These are phyloP conservation scores for Amniculicola lignicola DNA, from an alignment of 495 filamentous ascomycete genomes.

Conservation along the genomic window DNA sequence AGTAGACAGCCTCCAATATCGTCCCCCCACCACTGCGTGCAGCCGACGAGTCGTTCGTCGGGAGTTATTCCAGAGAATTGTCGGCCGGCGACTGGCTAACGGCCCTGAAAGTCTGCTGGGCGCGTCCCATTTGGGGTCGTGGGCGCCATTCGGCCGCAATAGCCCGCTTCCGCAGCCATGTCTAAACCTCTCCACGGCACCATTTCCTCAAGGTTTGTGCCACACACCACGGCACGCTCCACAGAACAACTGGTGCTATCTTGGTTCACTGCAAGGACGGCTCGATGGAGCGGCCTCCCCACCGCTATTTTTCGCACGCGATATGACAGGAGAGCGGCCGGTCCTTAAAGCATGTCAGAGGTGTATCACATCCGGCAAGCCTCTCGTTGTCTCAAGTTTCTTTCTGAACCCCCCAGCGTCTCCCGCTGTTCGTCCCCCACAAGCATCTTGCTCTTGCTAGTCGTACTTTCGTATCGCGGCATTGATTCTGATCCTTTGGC, in stretches of 20 bases:
- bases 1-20: not conserved
- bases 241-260: conserved; percentile 19
- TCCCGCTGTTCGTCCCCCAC: not conserved
- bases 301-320: conserved; percentile 5
- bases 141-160: not conserved
- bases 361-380: conserved; percentile 8
- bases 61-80: too few relatives aligned
- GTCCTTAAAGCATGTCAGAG: conserved; percentile 17
- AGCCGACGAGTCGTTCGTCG: too few relatives aligned
- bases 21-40: too few relatives aligned
- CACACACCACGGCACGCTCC: conserved; percentile 6
- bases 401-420: conserved; percentile 1
- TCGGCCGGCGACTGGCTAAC: conserved; percentile 10
- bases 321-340: conserved; percentile 22
- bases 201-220: not conserved
- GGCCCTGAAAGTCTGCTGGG: not conserved
- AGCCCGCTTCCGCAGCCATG: conserved; percentile 24
- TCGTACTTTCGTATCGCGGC: too few relatives aligned
- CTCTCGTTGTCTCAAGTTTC: conserved; percentile 4
- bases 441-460: too few relatives aligned
- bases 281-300: not conserved
- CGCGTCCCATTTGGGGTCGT: not conserved
- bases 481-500: conserved; percentile 4
- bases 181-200: not conserved
- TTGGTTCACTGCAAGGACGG: conserved; percentile 2